Evolutionary conservation across 2,329 filamentous ascomycete genomes (phyloP).

Genomic region (Colletotrichum noveboracense): DNA sequence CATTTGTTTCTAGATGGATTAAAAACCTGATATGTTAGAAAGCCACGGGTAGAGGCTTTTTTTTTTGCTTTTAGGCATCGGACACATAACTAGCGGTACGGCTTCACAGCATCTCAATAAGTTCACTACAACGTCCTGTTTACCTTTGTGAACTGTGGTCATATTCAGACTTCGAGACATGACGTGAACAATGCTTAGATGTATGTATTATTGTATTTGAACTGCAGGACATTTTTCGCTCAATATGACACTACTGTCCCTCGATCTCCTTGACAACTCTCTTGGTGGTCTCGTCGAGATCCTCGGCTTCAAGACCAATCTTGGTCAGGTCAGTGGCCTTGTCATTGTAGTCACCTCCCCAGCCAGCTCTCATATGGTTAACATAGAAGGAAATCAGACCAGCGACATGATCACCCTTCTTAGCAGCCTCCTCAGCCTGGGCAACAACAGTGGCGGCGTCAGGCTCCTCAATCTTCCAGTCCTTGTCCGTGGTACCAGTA

Average conservation of each 20-base stretch:
- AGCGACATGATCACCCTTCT: constrained; percentile 55
- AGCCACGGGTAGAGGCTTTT: no score
- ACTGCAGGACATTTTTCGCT: no score
- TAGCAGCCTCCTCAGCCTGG: constrained; percentile 40
- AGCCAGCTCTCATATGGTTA: constrained; percentile 32
- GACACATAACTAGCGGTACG: no score
- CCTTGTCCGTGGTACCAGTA: constrained; percentile 58
- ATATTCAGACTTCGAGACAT: no score
- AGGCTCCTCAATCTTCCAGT: constrained; percentile 57
- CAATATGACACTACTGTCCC: background rate
- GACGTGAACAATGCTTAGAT: no score
- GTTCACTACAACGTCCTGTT: no score
- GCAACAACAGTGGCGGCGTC: constrained; percentile 53
- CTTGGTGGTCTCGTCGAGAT: constrained; percentile 31
- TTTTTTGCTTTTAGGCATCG: no score
- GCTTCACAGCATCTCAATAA: no score
- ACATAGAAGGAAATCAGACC: constrained; percentile 39
- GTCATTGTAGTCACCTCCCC: constrained; percentile 35
- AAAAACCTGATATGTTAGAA: no score
- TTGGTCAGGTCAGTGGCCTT: constrained; percentile 30
- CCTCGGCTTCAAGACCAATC: constrained; percentile 31
- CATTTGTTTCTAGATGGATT: no score
- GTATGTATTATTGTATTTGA: no score
- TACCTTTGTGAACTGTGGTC: no score
- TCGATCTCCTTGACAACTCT: background rate